phyloP scores from a whole-genome alignment of 2,329 filamentous ascomycete species.

The Pseudogymnoascus sp. region DNA sequence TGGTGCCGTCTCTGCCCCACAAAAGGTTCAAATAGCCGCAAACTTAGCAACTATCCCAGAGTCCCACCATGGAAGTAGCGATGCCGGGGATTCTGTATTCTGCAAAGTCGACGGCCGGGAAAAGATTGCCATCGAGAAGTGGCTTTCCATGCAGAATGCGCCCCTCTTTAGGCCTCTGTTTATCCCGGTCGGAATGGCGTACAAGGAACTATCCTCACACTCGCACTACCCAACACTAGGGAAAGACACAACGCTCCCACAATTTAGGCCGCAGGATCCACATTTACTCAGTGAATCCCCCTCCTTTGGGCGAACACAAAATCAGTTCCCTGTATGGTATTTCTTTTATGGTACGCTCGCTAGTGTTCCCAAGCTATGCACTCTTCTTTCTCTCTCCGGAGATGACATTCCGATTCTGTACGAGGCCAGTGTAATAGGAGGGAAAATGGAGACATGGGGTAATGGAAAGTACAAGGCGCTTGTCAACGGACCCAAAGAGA shows the following conservation, averaged over 20 bases:
- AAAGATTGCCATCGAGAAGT: constrained; percentile 16
- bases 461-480: constrained; percentile 33
- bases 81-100: constrained; percentile 20
- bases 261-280: constrained; percentile 18
- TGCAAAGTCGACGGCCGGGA: constrained; percentile 20
- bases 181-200: constrained; percentile 22
- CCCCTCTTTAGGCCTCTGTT: constrained; percentile 22
- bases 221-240: constrained; percentile 22
- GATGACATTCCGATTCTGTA: constrained; percentile 20
- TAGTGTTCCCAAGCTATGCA: constrained; percentile 25
- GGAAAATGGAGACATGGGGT: constrained; percentile 30
- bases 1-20: constrained; percentile 17
- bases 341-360: constrained; percentile 38
- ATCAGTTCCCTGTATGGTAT: constrained; percentile 31
- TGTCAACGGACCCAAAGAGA: constrained; percentile 24
- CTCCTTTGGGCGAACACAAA: constrained; percentile 14
- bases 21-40: constrained; percentile 19
- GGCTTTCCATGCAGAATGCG: constrained; percentile 16
- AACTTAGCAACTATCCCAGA: constrained; percentile 15
- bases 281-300: neutral
- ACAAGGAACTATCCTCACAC: constrained; percentile 23
- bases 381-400: constrained; percentile 26
- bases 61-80: constrained; percentile 15
- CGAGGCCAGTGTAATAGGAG: constrained; percentile 28
- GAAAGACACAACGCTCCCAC: constrained; percentile 25